Base-by-base conservation (phyloP, 768 basidiomycete genomes). In the Xerocomellus intermedius region DNA sequence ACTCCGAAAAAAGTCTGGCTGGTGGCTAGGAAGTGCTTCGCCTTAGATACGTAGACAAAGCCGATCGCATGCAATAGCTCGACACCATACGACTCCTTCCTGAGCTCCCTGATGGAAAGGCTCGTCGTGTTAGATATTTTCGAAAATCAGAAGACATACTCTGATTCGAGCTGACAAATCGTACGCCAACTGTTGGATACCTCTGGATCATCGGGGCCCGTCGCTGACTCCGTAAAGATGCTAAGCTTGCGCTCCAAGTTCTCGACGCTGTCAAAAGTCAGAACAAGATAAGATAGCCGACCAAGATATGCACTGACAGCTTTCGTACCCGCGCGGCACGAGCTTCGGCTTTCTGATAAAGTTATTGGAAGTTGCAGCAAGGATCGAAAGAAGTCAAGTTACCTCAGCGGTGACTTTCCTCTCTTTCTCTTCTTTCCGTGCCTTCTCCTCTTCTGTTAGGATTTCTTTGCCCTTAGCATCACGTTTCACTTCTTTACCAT, bases 41-140 rank as follows among this genome's bases (percentile, higher is more conserved):
- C 84, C 68, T 93, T 95, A 26, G 87, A 80, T 19, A 74, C 72
- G 68, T 96, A 96, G 6, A 91, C 89, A 58, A 92, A 91, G 2
- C 93, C 93, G 59, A 95, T 84, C 1, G 91, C 82, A 44, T 95
- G 86, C 26, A 96, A 74, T 4, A 96, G 79, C 47, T 95, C 94
- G 8, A 86, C 82, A 51, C 93, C 93, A 60, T 94, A 96, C 0
- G 88, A 91, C 69, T 96, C 93, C 42, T 81, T 79, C 72, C 89
- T 86, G 35, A 96, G 80, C 55, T 94, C 90, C 45, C 90, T 91
- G 50, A 46, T 53, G 42, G 53, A 45, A 38, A 52, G 12, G 33
- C 8, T 61, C 41, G 35, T 54, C n/a, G 8, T 46, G 48, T 8
- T n/a, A n/a, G 54, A 36, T 33, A 58, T 19, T 24, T 35, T n/a